Conservation (phyloP, 345 rosid species). For the Rhodamnia argentea region DNA sequence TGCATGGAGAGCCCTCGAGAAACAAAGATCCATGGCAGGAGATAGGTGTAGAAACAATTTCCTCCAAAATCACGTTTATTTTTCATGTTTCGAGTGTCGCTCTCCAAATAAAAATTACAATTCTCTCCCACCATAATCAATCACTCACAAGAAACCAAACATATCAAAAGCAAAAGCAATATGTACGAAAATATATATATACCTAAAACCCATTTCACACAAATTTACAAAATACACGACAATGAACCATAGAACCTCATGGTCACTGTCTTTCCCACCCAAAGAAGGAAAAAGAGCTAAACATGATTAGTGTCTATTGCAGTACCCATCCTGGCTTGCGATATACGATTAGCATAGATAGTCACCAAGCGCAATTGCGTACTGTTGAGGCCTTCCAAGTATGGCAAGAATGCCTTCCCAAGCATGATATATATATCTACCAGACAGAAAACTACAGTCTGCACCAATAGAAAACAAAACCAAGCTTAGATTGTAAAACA, state of each 20-base stretch:
- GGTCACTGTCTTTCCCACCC: not conserved
- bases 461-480: not conserved
- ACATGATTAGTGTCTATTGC: conserved; percentile 10
- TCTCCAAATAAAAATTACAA: not conserved
- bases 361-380: conserved; percentile 50
- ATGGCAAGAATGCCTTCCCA: conserved; percentile 51
- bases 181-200: not conserved
- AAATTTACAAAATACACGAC: conserved; percentile 17
- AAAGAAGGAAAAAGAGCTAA: not conserved
- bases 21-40: not conserved
- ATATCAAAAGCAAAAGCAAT: not conserved
- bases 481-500: not conserved
- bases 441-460: conserved; percentile 58
- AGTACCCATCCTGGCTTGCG: conserved; percentile 47
- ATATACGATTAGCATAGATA: conserved; percentile 47
- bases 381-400: conserved; percentile 47
- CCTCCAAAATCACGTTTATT: not conserved
- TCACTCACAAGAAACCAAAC: not conserved
- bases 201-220: conserved; percentile 15
- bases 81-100: not conserved
- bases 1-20: not conserved
- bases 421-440: conserved; percentile 59
- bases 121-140: not conserved
- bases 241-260: conserved; percentile 1
- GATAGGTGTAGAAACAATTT: not conserved